Evolutionary conservation across 345 rosid genomes (phyloP).

Genomic region (Brassica incana): DNA sequence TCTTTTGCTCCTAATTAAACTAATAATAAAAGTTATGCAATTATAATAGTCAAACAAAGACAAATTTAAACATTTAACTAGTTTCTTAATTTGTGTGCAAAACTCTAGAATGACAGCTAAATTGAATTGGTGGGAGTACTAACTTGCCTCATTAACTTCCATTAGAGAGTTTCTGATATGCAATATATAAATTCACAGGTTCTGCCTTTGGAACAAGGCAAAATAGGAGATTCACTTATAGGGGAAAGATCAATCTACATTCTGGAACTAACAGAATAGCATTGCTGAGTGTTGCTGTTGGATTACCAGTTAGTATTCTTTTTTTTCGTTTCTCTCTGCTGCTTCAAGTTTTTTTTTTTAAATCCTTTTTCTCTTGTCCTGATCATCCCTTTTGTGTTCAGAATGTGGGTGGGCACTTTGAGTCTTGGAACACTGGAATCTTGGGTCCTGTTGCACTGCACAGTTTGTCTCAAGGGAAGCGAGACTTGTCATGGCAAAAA

Average conservation of each 20-base stretch:
- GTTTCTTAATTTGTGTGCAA: no score
- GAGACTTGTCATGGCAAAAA: conserved; percentile 88
- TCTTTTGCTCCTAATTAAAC: no score
- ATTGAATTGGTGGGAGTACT: no score
- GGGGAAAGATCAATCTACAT: conserved; percentile 74
- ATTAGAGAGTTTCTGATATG: conserved; percentile 13
- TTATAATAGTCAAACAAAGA: no score
- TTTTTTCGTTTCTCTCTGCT: not conserved
- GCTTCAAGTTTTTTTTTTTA: not conserved
- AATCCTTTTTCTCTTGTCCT: not conserved
- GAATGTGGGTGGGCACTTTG: conserved; percentile 96
- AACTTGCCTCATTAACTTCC: not conserved
- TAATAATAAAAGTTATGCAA: no score
- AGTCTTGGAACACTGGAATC: conserved; percentile 94
- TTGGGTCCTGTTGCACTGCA: conserved; percentile 92
- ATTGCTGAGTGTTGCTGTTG: conserved; percentile 90
- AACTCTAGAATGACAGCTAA: no score
- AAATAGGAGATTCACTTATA: conserved; percentile 68
- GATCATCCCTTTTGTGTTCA: not conserved
- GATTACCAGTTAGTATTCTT: conserved; percentile 74
- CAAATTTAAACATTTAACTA: no score
- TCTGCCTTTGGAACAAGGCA: conserved; percentile 88
- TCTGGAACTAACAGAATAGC: conserved; percentile 87
- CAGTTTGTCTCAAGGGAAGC: conserved; percentile 84
- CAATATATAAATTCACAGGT: conserved; percentile 44